Evolutionary conservation across 2,329 filamentous ascomycete species (phyloP), one percentile per base, ranked within the genome.

Genomic region (Colletotrichum lindemuthianum): DNA sequence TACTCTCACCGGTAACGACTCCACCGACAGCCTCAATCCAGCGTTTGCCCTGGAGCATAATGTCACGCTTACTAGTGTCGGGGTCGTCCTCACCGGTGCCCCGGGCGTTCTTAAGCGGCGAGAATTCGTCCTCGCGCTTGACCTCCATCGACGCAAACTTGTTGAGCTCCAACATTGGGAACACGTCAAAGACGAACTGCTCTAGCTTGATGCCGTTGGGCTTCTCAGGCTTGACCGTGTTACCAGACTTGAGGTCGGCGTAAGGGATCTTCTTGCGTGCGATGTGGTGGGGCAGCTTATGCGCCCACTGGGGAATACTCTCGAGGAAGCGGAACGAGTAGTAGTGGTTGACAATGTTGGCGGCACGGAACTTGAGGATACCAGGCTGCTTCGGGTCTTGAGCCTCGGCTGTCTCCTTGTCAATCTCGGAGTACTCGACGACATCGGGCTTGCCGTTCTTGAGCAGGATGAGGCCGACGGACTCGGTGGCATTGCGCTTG

Each of bases 271-370:
- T 99, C 91, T 99, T 99, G 78, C 91, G 89, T 48, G 96, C 96
- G 68, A 99, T 90, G 83, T 99, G 96, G 78, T 98, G 96, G 13
- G 95, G 95, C 56, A 99, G 87, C 77, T 90, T 88, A 81, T 93
- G 86, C 15, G 88, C 89, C 92, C 93, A 97, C 71, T 88, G 82
- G 63, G 96, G 93, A 71, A 97, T 97, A 68, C 88, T 90, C 78
- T 97, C 91, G 52, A 99, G 86, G 86, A 97, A 98, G 70, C 86
- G 82, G 84, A 94, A 95, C 50, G 93, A 97, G 84, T 99, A 99
- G 87, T 98, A 99, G 86, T 99, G 96, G 85, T 99, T 99, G 81
- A 99, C 96, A 72, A 99, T 99, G 84, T 99, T 99, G 74, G 95
- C 96, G 63, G 96, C 95, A 67, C 96, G 91, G 89, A 97, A 98